phyloP scores from a whole-genome alignment of 768 basidiomycete species.

The Podaxis sp. region DNA sequence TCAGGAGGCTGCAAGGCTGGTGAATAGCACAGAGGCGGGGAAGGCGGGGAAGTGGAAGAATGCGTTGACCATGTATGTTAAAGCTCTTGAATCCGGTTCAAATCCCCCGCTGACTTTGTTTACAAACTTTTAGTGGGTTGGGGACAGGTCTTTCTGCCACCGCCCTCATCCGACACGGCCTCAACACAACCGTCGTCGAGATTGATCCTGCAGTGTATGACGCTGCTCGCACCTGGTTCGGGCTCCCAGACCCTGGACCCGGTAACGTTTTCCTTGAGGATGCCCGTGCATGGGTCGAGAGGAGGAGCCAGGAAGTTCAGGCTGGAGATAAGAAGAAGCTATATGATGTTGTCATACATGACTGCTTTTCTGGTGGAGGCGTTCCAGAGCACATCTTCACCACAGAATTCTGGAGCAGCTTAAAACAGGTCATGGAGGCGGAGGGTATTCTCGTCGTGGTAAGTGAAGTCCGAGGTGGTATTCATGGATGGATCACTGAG shows the following conservation, averaged over 20 bases:
- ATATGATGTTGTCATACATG: slow-evolving; percentile 80
- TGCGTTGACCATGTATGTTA: slow-evolving; percentile 67
- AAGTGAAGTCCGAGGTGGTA: slow-evolving; percentile 23
- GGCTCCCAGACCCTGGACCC: slow-evolving; percentile 59
- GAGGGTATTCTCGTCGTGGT: slow-evolving; percentile 83
- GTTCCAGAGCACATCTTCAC: slow-evolving; percentile 86
- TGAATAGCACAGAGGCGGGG: slow-evolving; percentile 43
- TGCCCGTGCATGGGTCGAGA: slow-evolving; percentile 65
- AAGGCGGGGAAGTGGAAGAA: slow-evolving; percentile 37
- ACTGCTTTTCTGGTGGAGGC: slow-evolving; percentile 93
- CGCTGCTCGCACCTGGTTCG: slow-evolving; percentile 77
- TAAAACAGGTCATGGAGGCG: slow-evolving; percentile 57
- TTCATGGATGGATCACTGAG: background rate
- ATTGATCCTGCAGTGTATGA: slow-evolving; percentile 89
- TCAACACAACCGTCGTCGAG: slow-evolving; percentile 83
- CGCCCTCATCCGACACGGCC: slow-evolving; percentile 62
- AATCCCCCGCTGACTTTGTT: slow-evolving; percentile 6
- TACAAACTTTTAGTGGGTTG: slow-evolving; percentile 58
- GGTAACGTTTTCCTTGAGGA: slow-evolving; percentile 70
- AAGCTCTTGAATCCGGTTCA: background rate
- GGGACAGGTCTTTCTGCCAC: slow-evolving; percentile 81
- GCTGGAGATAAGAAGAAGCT: slow-evolving; percentile 25
- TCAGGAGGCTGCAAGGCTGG: slow-evolving; percentile 80
- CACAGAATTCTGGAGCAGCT: slow-evolving; percentile 72
- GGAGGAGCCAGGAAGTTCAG: slow-evolving; percentile 26